These are phyloP conservation scores for Chondrostereum purpureum DNA, from an alignment of 1,284 basidiomycete genomes.

Conservation along the genomic window DNA sequence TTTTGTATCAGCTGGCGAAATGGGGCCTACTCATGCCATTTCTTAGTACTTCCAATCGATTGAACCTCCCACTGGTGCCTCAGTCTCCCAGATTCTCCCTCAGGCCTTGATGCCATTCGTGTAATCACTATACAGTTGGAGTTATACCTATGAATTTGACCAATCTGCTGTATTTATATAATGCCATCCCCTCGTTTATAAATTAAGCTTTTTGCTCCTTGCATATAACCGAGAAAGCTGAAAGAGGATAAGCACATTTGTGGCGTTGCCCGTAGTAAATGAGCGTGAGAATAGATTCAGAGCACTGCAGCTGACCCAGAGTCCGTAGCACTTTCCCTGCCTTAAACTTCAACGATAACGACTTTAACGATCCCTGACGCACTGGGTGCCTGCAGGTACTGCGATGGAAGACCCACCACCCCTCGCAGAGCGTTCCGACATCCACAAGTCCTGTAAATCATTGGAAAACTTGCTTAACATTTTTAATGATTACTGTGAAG, in stretches of 20 bases:
- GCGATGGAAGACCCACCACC: no score
- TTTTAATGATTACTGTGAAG: conserved; percentile 70
- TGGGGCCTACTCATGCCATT: conserved; percentile 5
- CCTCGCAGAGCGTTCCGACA: conserved; percentile 52
- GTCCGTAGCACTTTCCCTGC: no score
- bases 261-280: no score
- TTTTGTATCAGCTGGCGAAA: not conserved
- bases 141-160: conserved; percentile 9
- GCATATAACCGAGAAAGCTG: no score
- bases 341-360: no score
- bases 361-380: not conserved
- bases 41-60: conserved; percentile 55
- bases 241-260: no score
- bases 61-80: conserved; percentile 51
- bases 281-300: no score
- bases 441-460: conserved; percentile 74
- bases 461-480: conserved; percentile 60
- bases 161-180: no score
- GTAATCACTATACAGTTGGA: conserved; percentile 29
- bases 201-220: no score
- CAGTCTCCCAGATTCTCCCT: conserved; percentile 46
- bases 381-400: no score
- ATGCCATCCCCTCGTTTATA: no score
- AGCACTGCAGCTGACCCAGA: no score
- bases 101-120: conserved; percentile 52